These are phyloP conservation scores for Prototheca wickerhamii DNA, from an alignment of 163 green algal genomes.

Conservation along the genomic window DNA sequence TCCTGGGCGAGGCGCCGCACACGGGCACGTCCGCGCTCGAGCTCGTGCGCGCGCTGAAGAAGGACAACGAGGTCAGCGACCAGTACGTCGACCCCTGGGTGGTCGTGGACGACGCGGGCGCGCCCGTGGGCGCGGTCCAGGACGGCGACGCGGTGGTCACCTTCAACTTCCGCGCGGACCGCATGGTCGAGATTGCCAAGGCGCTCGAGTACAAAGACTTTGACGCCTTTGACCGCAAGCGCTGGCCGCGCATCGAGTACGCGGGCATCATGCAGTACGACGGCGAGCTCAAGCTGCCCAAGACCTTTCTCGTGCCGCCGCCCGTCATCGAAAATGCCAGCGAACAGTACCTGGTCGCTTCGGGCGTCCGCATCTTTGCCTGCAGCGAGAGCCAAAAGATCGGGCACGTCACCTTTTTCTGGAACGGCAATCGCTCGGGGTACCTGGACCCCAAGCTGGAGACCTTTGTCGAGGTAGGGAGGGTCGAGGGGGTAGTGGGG, in stretches of 20 bases:
- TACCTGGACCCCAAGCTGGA: conserved; percentile 86
- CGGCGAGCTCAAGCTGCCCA: conserved; percentile 86
- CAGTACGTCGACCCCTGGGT: conserved; percentile 80
- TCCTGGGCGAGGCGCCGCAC: conserved; percentile 79
- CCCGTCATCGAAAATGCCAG: conserved; percentile 59
- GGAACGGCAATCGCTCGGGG: conserved; percentile 91
- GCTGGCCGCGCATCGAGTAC: conserved; percentile 55
- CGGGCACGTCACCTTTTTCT: conserved; percentile 54
- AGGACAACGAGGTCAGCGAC: conserved; percentile 51
- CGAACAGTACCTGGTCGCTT: conserved; percentile 73
- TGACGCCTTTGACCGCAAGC: conserved; percentile 59
- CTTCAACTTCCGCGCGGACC: conserved; percentile 93
- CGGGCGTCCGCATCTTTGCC: conserved; percentile 76
- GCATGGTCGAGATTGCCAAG: conserved; percentile 89
- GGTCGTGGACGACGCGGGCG: conserved; percentile 63
- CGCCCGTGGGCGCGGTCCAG: conserved; percentile 72
- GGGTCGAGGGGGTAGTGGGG: no score
- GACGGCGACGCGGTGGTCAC: conserved; percentile 86
- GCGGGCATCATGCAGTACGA: conserved; percentile 96
- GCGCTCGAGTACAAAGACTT: conserved; percentile 88
- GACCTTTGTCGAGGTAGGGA: conserved; percentile 77
- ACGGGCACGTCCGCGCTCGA: conserved; percentile 60
- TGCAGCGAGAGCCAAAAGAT: conserved; percentile 83
- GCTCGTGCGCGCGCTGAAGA: conserved; percentile 10
- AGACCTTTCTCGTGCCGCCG: conserved; percentile 85